These are phyloP conservation scores for Neostapfia colusana DNA, from an alignment of 176 grass and related monocot species.

Conservation along the genomic window DNA sequence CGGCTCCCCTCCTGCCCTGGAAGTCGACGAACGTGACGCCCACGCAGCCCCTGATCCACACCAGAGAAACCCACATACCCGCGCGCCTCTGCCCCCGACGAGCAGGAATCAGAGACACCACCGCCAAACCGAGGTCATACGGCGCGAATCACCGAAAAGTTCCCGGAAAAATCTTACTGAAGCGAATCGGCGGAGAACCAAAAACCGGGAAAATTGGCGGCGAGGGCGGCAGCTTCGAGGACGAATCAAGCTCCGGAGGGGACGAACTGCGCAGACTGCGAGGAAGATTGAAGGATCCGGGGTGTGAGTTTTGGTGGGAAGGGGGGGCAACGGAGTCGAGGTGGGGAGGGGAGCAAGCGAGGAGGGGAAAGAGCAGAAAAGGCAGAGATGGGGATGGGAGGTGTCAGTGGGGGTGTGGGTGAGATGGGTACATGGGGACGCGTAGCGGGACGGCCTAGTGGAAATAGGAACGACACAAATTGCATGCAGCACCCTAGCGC, in stretches of 20 bases:
- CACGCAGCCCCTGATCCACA: slow-evolving; percentile 85
- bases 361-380: slow-evolving; percentile 43
- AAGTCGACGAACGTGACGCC: slow-evolving; percentile 80
- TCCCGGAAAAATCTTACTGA: neutral
- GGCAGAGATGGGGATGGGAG: neutral
- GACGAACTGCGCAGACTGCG: neutral
- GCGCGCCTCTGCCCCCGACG: slow-evolving; percentile 9
- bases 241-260: slow-evolving; percentile 23
- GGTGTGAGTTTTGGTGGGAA: slow-evolving; percentile 33
- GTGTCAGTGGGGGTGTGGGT: slow-evolving; percentile 14
- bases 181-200: neutral
- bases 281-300: slow-evolving; percentile 18
- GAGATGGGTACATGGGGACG: slow-evolving; percentile 52
- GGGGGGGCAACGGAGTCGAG: slow-evolving; percentile 21
- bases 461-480: slow-evolving; percentile 24
- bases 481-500: slow-evolving; percentile 17
- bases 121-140: slow-evolving; percentile 38
- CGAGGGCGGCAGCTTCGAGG: neutral
- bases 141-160: slow-evolving; percentile 31
- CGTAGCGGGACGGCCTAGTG: slow-evolving; percentile 26
- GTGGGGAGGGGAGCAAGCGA: neutral
- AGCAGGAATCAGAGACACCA: slow-evolving; percentile 1
- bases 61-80: slow-evolving; percentile 86
- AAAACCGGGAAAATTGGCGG: slow-evolving; percentile 8
- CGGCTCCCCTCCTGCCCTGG: slow-evolving; percentile 56